These are phyloP conservation scores for Ogataea nitratoaversa DNA, from an alignment of 805 yeast genomes.

Conservation along the genomic window DNA sequence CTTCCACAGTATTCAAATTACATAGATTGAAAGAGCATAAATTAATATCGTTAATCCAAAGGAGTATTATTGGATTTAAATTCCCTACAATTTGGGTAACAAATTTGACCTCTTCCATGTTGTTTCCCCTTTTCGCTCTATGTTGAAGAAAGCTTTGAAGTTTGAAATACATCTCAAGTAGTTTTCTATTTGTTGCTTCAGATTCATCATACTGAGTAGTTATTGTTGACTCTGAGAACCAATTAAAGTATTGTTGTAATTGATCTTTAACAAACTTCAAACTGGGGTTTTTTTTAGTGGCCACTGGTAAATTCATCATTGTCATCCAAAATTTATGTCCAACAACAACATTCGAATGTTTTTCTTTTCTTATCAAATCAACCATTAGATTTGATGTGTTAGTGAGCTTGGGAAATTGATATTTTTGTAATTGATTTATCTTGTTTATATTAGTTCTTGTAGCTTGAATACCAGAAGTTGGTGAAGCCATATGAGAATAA, in stretches of 20 bases:
- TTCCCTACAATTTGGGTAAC: constrained; percentile 13
- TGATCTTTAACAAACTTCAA: not conserved
- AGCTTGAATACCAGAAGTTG: not conserved
- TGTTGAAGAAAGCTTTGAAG: not conserved
- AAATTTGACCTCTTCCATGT: not conserved
- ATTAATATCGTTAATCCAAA: constrained; percentile 17
- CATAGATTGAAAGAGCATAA: constrained; percentile 12
- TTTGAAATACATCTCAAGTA: not conserved
- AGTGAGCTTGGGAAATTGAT: not conserved
- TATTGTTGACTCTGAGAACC: not conserved
- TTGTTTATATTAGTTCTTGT: not conserved
- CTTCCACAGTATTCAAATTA: not conserved
- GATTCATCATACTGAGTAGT: not conserved
- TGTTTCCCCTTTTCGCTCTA: not conserved
- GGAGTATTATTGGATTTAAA: constrained; percentile 5
- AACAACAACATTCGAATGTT: not conserved
- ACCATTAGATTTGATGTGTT: not conserved
- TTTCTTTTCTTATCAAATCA: not conserved
- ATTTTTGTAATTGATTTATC: constrained; percentile 1
- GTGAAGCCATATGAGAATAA: not conserved
- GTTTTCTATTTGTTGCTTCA: not conserved
- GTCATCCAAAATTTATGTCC: not conserved
- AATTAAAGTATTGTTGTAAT: not conserved
- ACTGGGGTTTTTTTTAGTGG: not conserved
- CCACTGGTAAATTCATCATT: not conserved